Conservation (phyloP, 2,329 filamentous ascomycete genomes). For the Xylariaceae sp. region DNA sequence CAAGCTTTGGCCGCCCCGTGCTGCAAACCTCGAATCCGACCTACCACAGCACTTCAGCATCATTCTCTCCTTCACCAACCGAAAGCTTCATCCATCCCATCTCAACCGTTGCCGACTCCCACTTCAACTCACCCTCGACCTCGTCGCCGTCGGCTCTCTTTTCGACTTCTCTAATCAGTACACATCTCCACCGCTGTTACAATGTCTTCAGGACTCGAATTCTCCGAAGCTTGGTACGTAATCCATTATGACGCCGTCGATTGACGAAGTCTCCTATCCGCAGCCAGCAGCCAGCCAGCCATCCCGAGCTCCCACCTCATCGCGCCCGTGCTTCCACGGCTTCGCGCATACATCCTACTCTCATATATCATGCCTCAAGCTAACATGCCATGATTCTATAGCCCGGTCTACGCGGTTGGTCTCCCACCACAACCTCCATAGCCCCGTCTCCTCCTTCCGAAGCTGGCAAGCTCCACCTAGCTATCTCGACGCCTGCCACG, state of each 20-base stretch:
- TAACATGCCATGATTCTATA: slow-evolving; percentile 40
- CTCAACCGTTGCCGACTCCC: slow-evolving; percentile 14
- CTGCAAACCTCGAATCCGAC: slow-evolving; percentile 20
- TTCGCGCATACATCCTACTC: background rate
- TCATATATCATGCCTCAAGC: slow-evolving; percentile 8
- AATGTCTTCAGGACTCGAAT: slow-evolving; percentile 22
- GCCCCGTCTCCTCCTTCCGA: slow-evolving; percentile 14
- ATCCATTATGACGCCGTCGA: slow-evolving; percentile 19
- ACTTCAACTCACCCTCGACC: slow-evolving; percentile 6
- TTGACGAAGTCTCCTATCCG: no score
- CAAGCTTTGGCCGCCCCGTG: no score
- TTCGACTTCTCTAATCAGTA: slow-evolving; percentile 10
- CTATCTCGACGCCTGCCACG: slow-evolving; percentile 2
- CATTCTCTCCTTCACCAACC: slow-evolving; percentile 7
- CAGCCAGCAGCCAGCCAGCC: slow-evolving; percentile 17
- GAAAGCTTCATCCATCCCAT: slow-evolving; percentile 14
- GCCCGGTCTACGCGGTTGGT: slow-evolving; percentile 99
- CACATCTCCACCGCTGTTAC: slow-evolving; percentile 17
- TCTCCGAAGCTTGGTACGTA: slow-evolving; percentile 35
- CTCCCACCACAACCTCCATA: slow-evolving; percentile 3
- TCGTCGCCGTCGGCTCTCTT: slow-evolving; percentile 4
- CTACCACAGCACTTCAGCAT: slow-evolving; percentile 18
- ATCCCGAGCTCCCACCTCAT: slow-evolving; percentile 16
- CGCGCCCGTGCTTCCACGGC: slow-evolving; percentile 4
- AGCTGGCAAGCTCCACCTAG: slow-evolving; percentile 19